Evolutionary conservation across 1,284 basidiomycete species (phyloP).

Genomic region (Butyriboletus appendiculatus): DNA sequence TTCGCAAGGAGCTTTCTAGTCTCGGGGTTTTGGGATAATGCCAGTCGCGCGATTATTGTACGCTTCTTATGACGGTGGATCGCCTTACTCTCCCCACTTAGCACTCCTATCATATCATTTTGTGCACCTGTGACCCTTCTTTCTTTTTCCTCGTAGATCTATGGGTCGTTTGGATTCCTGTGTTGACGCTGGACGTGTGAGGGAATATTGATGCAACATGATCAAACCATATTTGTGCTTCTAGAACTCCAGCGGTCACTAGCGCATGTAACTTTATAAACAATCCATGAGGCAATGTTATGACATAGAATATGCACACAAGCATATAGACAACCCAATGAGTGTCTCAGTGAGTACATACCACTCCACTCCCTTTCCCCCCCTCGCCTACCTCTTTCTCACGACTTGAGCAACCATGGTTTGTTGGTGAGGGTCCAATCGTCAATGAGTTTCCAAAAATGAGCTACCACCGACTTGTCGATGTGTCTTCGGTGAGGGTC

Average conservation of each 20-base stretch:
- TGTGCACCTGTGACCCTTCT: background rate
- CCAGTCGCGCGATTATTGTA: background rate
- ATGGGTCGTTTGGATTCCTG: constrained; percentile 1
- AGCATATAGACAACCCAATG: background rate
- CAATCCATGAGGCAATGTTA: background rate
- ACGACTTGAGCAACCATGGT: constrained; percentile 61
- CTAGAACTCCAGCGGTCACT: too few relatives aligned
- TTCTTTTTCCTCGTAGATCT: constrained; percentile 9
- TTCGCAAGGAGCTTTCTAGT: constrained; percentile 72
- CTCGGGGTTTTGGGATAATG: constrained; percentile 24
- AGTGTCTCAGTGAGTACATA: background rate
- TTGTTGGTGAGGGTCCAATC: constrained; percentile 82
- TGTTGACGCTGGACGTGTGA: background rate
- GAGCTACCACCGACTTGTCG: constrained; percentile 93
- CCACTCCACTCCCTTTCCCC: background rate
- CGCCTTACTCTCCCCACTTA: background rate
- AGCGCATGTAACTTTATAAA: background rate
- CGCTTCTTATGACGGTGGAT: background rate
- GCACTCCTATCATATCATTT: background rate
- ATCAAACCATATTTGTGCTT: background rate
- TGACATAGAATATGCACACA: constrained; percentile 1
- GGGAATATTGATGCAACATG: background rate
- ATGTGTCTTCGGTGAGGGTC: constrained; percentile 89
- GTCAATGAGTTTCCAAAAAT: constrained; percentile 94
- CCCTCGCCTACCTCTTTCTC: constrained; percentile 1